Evolutionary conservation across 495 filamentous ascomycete genomes (phyloP).

Genomic region (Aspergillus homomorphus): DNA sequence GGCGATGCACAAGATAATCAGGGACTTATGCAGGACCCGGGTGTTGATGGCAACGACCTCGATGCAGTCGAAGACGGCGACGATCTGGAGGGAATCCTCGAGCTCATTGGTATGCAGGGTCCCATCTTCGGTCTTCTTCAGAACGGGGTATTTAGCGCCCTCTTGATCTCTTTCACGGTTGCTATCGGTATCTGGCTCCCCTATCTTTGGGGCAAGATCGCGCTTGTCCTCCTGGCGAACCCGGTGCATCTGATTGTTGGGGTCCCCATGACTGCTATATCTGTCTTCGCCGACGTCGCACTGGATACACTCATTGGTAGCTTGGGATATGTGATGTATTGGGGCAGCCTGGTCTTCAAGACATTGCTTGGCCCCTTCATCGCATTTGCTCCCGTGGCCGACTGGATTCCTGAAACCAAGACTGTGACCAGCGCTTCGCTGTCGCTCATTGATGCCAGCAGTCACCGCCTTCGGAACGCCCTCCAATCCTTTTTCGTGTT

Average conservation of each 20-base stretch:
- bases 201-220: slow-evolving; percentile 83
- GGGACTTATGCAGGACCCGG: slow-evolving; percentile 40
- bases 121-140: slow-evolving; percentile 86
- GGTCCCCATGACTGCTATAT: slow-evolving; percentile 66
- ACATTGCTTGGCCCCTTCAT: slow-evolving; percentile 44
- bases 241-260: slow-evolving; percentile 66
- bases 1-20: slow-evolving; percentile 24
- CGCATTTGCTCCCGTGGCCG: slow-evolving; percentile 39
- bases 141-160: slow-evolving; percentile 88
- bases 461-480: slow-evolving; percentile 42
- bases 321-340: slow-evolving; percentile 55
- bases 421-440: slow-evolving; percentile 44
- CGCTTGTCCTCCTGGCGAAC: slow-evolving; percentile 74
- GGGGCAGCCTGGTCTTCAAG: slow-evolving; percentile 43
- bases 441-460: slow-evolving; percentile 47
- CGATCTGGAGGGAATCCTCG: slow-evolving; percentile 96
- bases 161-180: slow-evolving; percentile 83
- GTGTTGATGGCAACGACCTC: slow-evolving; percentile 55
- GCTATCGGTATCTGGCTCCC: slow-evolving; percentile 83
- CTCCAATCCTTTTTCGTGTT: slow-evolving; percentile 42
- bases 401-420: slow-evolving; percentile 37
- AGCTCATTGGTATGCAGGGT: slow-evolving; percentile 94
- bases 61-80: slow-evolving; percentile 79
- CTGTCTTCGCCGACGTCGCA: slow-evolving; percentile 67
- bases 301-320: slow-evolving; percentile 59